Conservation (phyloP, 768 basidiomycete species). For the Serendipita sp. region DNA sequence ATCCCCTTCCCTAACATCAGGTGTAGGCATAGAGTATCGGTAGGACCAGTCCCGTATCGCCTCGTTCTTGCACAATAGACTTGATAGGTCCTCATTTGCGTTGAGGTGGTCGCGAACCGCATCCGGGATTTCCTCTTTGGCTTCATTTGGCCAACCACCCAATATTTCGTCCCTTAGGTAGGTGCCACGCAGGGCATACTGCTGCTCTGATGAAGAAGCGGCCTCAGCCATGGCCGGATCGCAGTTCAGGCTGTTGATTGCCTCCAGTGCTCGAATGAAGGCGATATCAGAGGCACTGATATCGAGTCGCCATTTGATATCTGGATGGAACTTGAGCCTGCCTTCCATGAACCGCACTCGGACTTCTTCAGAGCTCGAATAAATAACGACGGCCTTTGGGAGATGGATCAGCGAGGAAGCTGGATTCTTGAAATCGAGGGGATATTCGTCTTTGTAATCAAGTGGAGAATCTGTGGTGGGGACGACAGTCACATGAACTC, state of each 20-base stretch:
- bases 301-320: conserved; percentile 33
- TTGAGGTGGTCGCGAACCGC: background rate
- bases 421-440: conserved; percentile 10
- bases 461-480: background rate
- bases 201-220: conserved; percentile 20
- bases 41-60: conserved; percentile 69
- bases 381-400: conserved; percentile 3
- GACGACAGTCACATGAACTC: conserved; percentile 4
- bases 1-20: conserved; percentile 62
- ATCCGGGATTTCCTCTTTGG: background rate
- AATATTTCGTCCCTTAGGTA: conserved; percentile 56
- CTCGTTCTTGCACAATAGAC: conserved; percentile 55
- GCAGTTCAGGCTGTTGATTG: conserved; percentile 40
- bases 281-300: conserved; percentile 51
- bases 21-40: conserved; percentile 43
- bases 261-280: conserved; percentile 52
- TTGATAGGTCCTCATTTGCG: conserved; percentile 15
- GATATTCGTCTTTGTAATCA: background rate
- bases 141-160: conserved; percentile 29
- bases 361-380: background rate
- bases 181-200: conserved; percentile 54
- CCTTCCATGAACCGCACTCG: background rate
- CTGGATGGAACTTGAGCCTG: background rate
- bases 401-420: conserved; percentile 13
- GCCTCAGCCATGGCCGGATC: conserved; percentile 28